Evolutionary conservation across 768 basidiomycete genomes (phyloP).

Genomic region (Leccinum subgranulosum): DNA sequence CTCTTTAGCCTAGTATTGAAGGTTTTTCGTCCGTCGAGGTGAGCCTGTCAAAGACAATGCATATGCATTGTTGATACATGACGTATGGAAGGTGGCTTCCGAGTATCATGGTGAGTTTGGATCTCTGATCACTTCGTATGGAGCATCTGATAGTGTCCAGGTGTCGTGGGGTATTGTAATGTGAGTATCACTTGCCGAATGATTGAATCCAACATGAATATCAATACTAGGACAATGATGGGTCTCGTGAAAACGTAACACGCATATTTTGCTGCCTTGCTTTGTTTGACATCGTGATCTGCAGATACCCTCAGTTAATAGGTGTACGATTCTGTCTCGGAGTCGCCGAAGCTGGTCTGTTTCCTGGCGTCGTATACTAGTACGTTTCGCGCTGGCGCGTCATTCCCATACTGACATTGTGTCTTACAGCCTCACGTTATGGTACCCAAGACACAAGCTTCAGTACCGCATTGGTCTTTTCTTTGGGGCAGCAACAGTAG

Average conservation of each 20-base stretch:
- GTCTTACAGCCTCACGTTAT: conserved; percentile 49
- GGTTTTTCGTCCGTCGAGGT: conserved; percentile 62
- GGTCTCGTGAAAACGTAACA: conserved; percentile 63
- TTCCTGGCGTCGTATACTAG: conserved; percentile 76
- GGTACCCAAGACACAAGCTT: conserved; percentile 64
- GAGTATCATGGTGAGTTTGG: conserved; percentile 50
- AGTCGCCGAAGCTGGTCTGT: conserved; percentile 65
- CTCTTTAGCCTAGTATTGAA: conserved; percentile 43
- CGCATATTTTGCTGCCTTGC: not conserved
- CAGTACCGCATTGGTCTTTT: conserved; percentile 62
- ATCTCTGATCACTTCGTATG: not conserved
- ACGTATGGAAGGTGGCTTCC: conserved; percentile 52
- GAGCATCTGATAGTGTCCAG: conserved; percentile 30
- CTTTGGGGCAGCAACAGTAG: conserved; percentile 61
- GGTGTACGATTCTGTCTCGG: conserved; percentile 59
- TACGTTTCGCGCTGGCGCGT: conserved; percentile 26
- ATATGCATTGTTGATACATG: not conserved
- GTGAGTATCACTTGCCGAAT: conserved; percentile 30
- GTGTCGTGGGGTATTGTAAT: conserved; percentile 63
- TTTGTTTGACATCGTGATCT: not conserved
- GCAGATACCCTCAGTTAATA: conserved; percentile 60
- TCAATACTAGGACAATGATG: conserved; percentile 50
- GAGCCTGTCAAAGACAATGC: conserved; percentile 5
- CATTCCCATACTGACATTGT: not conserved
- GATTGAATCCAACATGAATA: not conserved